These are phyloP conservation scores for Calonectria honghensis DNA, from an alignment of 2,329 filamentous ascomycete genomes.

Conservation along the genomic window DNA sequence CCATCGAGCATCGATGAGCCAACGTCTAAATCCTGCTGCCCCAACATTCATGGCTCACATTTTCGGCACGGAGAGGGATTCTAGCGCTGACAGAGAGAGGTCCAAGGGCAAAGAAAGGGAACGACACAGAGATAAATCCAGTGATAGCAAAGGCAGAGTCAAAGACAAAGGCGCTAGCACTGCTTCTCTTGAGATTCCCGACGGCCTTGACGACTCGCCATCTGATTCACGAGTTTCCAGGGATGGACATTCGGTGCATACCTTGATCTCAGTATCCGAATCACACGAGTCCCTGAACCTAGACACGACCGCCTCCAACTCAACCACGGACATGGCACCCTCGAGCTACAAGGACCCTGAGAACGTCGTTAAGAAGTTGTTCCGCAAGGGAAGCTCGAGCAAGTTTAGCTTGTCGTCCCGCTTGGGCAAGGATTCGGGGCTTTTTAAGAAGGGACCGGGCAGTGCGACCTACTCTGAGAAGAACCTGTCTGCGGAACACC, in stretches of 20 bases:
- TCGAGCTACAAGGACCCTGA: constrained; percentile 70
- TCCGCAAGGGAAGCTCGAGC: constrained; percentile 79
- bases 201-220: constrained; percentile 68
- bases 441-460: constrained; percentile 76
- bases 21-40: constrained; percentile 88
- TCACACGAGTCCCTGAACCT: constrained; percentile 75
- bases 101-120: constrained; percentile 60
- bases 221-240: constrained; percentile 73
- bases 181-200: constrained; percentile 62
- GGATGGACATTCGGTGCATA: constrained; percentile 75
- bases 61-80: constrained; percentile 67
- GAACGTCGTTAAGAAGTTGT: constrained; percentile 76
- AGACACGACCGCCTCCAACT: constrained; percentile 74
- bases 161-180: constrained; percentile 63
- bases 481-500: constrained; percentile 71
- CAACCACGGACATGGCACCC: constrained; percentile 72
- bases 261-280: constrained; percentile 75
- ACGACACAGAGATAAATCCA: constrained; percentile 56
- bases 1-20: constrained; percentile 68
- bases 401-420: constrained; percentile 79
- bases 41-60: constrained; percentile 89
- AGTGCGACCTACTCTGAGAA: constrained; percentile 75
- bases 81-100: constrained; percentile 50
- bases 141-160: constrained; percentile 62
- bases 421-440: constrained; percentile 71